Percentiles rank a stretch among this genome's conserved stretches.
These are phyloP conservation scores for Nakazawaea holstii DNA, from an alignment of 805 yeast species.

Conservation along the genomic window DNA sequence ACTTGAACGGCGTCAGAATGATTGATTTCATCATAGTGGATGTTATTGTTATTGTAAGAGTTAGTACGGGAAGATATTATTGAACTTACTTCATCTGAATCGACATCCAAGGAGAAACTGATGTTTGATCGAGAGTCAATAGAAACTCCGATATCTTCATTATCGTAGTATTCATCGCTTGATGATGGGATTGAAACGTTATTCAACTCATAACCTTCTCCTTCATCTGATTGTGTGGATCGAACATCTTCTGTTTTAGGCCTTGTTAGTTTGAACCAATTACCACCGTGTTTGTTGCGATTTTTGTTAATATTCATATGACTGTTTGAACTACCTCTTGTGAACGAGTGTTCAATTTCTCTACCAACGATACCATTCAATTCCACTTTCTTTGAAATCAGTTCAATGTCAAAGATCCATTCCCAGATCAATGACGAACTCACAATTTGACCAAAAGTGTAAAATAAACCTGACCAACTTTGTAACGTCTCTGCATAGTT, in stretches of 20 bases:
- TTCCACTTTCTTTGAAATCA: conserved; percentile 44
- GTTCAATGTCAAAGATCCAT: conserved; percentile 53
- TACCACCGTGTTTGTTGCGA: background rate
- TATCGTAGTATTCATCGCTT: background rate
- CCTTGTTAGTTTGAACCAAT: background rate
- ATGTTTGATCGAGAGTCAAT: background rate
- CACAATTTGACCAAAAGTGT: conserved; percentile 43
- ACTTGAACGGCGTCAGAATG: background rate
- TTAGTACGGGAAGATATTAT: no score
- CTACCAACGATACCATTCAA: conserved; percentile 59
- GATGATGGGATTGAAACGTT: conserved; percentile 2
- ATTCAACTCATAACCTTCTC: background rate
- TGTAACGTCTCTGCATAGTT: conserved; percentile 31
- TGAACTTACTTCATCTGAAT: no score
- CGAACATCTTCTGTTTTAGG: background rate
- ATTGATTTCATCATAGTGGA: no score
- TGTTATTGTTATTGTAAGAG: no score
- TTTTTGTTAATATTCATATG: background rate
- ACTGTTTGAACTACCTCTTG: background rate
- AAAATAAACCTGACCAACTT: conserved; percentile 44
- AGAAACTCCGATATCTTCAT: background rate
- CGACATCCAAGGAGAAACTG: no score
- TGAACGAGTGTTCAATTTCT: conserved; percentile 29
- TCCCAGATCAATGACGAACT: conserved; percentile 58
- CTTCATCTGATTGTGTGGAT: background rate